A percentile compares a stretch with the other conserved stretches of the same genome.
These are phyloP conservation scores for Erythrophleum fordii DNA, from an alignment of 306 rosid genomes.

Conservation along the genomic window DNA sequence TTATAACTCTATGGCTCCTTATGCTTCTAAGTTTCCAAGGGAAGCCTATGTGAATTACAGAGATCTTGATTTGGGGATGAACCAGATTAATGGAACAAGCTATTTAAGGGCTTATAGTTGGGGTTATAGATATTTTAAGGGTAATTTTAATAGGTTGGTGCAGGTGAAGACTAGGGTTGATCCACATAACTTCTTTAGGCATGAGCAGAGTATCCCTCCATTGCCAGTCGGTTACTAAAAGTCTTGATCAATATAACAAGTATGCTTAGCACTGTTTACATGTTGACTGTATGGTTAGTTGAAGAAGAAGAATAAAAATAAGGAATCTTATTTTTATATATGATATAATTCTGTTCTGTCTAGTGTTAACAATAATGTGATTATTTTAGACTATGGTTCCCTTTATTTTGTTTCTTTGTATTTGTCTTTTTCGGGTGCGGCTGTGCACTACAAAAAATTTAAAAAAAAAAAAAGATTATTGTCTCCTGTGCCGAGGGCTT, in stretches of 20 bases:
- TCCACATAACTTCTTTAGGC: conserved; percentile 79
- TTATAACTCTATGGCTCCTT: conserved; percentile 67
- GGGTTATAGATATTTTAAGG: conserved; percentile 76
- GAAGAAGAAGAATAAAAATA: background rate
- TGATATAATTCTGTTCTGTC: no score
- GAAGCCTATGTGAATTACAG: conserved; percentile 79
- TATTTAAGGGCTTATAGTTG: conserved; percentile 55
- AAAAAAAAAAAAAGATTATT: no score
- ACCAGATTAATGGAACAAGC: conserved; percentile 52
- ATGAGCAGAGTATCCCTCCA: conserved; percentile 90
- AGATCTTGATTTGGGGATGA: conserved; percentile 85
- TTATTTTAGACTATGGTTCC: no score
- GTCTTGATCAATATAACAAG: conserved; percentile 21
- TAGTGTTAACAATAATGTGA: no score
- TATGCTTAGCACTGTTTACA: conserved; percentile 23
- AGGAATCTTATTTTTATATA: background rate
- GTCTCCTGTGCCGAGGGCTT: no score
- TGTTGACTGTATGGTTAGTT: background rate
- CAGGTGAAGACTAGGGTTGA: conserved; percentile 66
- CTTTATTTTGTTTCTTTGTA: no score
- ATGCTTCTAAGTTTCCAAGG: conserved; percentile 73
- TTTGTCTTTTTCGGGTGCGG: no score
- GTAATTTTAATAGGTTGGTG: conserved; percentile 65
- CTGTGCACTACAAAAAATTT: no score
- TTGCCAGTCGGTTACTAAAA: conserved; percentile 32